phyloP scores from a whole-genome alignment of 139 green algal species.

The Haematococcus sp. region DNA sequence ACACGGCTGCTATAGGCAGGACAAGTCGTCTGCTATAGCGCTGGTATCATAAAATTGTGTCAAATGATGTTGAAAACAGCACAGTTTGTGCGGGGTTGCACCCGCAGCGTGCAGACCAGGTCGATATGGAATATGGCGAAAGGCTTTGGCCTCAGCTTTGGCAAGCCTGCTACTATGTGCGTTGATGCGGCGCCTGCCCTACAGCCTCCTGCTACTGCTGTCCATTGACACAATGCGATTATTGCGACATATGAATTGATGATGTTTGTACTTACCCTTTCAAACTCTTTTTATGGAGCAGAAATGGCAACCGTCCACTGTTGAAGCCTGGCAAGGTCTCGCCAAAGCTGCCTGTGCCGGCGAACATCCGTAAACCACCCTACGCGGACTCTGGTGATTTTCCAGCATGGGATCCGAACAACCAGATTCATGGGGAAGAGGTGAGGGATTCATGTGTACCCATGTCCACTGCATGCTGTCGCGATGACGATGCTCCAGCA shows the following conservation, averaged over 20 bases:
- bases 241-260: no score
- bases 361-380: slow-evolving; percentile 65
- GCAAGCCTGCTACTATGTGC: not conserved
- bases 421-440: slow-evolving; percentile 66
- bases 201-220: no score
- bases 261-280: no score
- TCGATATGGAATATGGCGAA: slow-evolving; percentile 25
- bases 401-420: slow-evolving; percentile 50
- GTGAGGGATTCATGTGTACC: slow-evolving; percentile 24
- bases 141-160: slow-evolving; percentile 25
- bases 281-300: not conserved
- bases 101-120: not conserved
- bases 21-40: no score
- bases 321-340: slow-evolving; percentile 35
- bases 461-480: no score
- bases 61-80: not conserved
- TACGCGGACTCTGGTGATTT: slow-evolving; percentile 70
- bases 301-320: slow-evolving; percentile 1
- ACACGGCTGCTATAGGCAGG: no score
- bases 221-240: no score
- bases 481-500: no score
- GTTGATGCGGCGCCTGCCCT: no score
- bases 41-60: no score
- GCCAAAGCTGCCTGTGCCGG: slow-evolving; percentile 57
- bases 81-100: not conserved